phyloP scores from a whole-genome alignment of 1,284 basidiomycete genomes.

The Amylostereum areolatum region DNA sequence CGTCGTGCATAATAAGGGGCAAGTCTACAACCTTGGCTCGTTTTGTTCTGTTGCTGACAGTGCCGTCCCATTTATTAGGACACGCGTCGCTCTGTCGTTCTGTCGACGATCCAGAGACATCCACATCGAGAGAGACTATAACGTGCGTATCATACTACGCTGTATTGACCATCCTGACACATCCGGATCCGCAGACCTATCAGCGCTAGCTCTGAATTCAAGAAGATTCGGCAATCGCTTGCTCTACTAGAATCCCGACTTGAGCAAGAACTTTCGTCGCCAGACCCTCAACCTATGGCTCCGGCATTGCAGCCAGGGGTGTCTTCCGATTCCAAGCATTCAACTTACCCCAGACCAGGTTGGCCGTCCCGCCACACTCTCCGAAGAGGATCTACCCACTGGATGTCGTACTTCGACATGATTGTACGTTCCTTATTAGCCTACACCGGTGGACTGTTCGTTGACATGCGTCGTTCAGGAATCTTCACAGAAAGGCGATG shows the following conservation, averaged over 20 bases:
- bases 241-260: slow-evolving; percentile 67
- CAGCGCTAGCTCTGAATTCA: slow-evolving; percentile 69
- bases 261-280: slow-evolving; percentile 9
- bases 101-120: slow-evolving; percentile 5
- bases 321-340: slow-evolving; percentile 4
- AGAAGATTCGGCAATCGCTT: slow-evolving; percentile 67
- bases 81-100: slow-evolving; percentile 11
- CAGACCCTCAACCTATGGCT: slow-evolving; percentile 1
- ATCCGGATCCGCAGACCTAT: slow-evolving; percentile 22
- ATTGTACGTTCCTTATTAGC: too few relatives aligned
- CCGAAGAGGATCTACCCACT: too few relatives aligned
- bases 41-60: not conserved
- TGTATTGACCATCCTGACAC: slow-evolving; percentile 23
- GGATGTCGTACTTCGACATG: too few relatives aligned
- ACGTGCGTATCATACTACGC: not conserved
- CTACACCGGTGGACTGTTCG: too few relatives aligned
- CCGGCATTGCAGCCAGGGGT: slow-evolving; percentile 6
- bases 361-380: too few relatives aligned
- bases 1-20: slow-evolving; percentile 76
- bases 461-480: too few relatives aligned
- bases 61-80: slow-evolving; percentile 4
- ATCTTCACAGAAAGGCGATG: not conserved
- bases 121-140: not conserved
- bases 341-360: slow-evolving; percentile 9
- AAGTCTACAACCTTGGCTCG: slow-evolving; percentile 8